Base-by-base conservation (phyloP, 2,329 filamentous ascomycete species). In the Colletotrichum nymphaeae region DNA sequence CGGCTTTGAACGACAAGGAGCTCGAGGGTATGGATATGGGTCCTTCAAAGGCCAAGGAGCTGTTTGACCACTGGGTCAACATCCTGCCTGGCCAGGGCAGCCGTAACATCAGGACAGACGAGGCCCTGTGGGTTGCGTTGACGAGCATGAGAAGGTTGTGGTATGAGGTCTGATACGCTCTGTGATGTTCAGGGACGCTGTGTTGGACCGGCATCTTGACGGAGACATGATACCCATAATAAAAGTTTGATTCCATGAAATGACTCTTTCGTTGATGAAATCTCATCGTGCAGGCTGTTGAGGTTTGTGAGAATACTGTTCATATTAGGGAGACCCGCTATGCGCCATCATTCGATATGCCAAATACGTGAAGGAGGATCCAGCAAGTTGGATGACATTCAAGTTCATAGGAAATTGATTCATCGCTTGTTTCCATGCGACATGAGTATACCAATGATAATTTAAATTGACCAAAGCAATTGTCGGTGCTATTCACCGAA, bases 21-120 rank as follows among this genome's bases (percentile, higher is more conserved):
- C 82, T 93, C 42, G 84, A 84, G 62, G 86, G 85, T 57, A 91
- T 91, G 80, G 92, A 91, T 0, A 89, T 96, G 16, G 64, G 64
- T 9, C 85, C 87, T 6, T 91, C 91, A 42, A 86, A 86, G 28
- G 92, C 92, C 8, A 89, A 87, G 76, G 90, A 94, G 76, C 80
- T 96, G 63, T 97, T 97, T 80, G 95, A 97, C 81, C 88, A 92
- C 76, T 97, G 94, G 94, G 87, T 97, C 22, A 94, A 97, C 81
- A 87, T 97, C 57, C 86, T 95, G 75, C 93, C 94, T 4, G 90
- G 91, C 1, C 95, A 97, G 81, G 94, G 94, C 1, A 96, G 93
- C 80, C 87, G 94, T 77, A 95, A 92, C 1, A 96, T 97, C 74
- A 86, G 93, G 74, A 97, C 94, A 0, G 94, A 97, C 77, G 95